Evolutionary conservation across 345 rosid species (phyloP), one percentile per base, ranked within the genome.

Genomic region (Xanthoceras sorbifolium): DNA sequence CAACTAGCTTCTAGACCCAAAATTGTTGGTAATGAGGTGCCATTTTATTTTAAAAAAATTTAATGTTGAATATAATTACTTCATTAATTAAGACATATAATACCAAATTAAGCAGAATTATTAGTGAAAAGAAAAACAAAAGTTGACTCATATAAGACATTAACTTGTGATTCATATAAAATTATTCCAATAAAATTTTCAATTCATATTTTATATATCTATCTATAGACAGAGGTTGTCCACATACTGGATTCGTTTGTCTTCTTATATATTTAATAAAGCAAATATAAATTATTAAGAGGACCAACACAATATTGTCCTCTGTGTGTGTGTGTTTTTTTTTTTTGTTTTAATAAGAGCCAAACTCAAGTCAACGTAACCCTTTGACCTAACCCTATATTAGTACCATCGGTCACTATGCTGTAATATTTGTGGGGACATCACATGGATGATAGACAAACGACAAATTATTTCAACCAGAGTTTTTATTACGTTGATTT

Each of bases 1-100:
- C 81, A 78, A 72, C 82, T 68, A 64, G 83, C n/a, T 7, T 54
- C 60, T 54, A 54, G n/a, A n/a, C n/a, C 83, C 81, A 81, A 83
- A 64, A 70, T 83, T 82, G 69, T 86, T 82, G 79, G 84, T 81
- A 76, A 84, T 67, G 52, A 69, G 72, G 76, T 72, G 65, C 79
- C 72, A 59, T 76, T 54, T 67, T 46, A 62, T 72, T 23, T 74
- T 50, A 63, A 26, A 55, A 38, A 38, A 38, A 3, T 17, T 7
- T 69, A 40, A 42, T 67, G 18, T 50, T 32, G 20, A 48, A 20
- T 55, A n/a, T 57, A 57, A 32, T 71, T 34, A 40, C 70, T 38
- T 62, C 76, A n/a, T n/a, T n/a, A n/a, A 80, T 70, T 40, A 66
- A 59, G 81, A 78, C 80, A 81, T 69, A 46, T 61, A 78, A 75